These are phyloP conservation scores for Ophiostoma novo-ulmi DNA, from an alignment of 2,329 filamentous ascomycete genomes.

Conservation along the genomic window DNA sequence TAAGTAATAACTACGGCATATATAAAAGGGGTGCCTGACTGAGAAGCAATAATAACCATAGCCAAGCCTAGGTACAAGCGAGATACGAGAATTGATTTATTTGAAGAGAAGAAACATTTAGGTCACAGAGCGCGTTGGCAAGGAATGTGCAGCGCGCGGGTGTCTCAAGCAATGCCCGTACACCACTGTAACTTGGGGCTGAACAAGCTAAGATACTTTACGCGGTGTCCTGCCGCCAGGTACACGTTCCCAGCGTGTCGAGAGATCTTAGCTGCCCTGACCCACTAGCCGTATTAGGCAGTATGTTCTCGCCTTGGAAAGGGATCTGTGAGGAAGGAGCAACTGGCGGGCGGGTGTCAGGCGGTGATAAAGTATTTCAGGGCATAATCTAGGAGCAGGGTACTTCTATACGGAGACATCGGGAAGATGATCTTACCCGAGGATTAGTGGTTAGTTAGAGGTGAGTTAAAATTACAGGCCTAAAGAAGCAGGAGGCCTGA, in stretches of 20 bases:
- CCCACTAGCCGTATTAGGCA: constrained; percentile 3
- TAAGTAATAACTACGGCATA: background rate
- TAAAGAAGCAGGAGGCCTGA: background rate
- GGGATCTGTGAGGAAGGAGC: background rate
- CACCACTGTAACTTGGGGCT: background rate
- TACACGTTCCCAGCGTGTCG: background rate
- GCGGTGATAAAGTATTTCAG: too few relatives aligned
- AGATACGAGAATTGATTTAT: background rate
- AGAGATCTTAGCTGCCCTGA: background rate
- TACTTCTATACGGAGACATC: background rate
- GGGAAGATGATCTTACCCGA: background rate
- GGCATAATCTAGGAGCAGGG: too few relatives aligned
- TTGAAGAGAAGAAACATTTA: background rate
- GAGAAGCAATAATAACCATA: background rate
- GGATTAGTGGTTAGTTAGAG: background rate
- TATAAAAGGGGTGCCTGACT: background rate
- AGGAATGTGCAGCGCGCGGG: background rate
- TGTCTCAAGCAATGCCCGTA: background rate
- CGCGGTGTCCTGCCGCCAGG: background rate
- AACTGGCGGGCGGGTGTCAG: background rate
- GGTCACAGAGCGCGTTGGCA: background rate
- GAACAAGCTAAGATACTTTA: background rate
- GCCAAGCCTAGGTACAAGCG: background rate
- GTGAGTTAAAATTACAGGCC: background rate
- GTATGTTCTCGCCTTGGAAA: background rate